Base-by-base conservation (phyloP, 306 rosid species). In the Quillaja saponaria region DNA sequence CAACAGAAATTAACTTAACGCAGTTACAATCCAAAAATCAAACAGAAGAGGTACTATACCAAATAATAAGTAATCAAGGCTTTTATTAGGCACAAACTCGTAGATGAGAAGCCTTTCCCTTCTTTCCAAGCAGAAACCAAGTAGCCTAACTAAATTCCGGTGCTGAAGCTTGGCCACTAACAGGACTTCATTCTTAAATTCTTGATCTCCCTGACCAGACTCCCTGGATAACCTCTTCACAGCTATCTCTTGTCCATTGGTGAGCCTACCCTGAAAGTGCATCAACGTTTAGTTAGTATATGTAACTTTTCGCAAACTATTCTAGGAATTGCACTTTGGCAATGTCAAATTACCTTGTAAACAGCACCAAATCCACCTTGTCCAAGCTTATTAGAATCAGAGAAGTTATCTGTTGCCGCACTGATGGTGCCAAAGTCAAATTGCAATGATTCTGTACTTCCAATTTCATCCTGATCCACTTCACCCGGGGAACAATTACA, bases 321-420 rank as follows among this genome's bases (percentile, higher is more conserved):
- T 12, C 67, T 40, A 7, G 13, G 16, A 8, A 49, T 18, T 33
- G 7, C 11, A 33, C 13, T 8, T 12, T 10, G 41, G 14, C 54
- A 10, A 10, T 34, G 19, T 39, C 8, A 42, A 6, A 12, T 37
- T 78, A 83, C 89, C 83, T 63, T 80, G 61, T 80, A 86, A 64
- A 82, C 83, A 47, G 65, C 48, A 35, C 94, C 94, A 67, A 82
- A 82, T 52, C 87, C 83, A 13, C 89, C 89, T 63, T 78, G 61
- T 44, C 94, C 88, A 34, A 82, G 76, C 38, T 76, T 83, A 13
- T 83, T 83, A 49, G 40, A 71, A 37, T 72, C 67, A 16, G 81
- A 76, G 54, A 86, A 82, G 47, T 78, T 31, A 57, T 78, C 16
- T 3, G 86, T 80, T 0, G 83, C 80, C 0, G 34, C 49, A 59